phyloP scores from a whole-genome alignment of 176 grass and related monocot genomes.

The Oropetium thomaeum region DNA sequence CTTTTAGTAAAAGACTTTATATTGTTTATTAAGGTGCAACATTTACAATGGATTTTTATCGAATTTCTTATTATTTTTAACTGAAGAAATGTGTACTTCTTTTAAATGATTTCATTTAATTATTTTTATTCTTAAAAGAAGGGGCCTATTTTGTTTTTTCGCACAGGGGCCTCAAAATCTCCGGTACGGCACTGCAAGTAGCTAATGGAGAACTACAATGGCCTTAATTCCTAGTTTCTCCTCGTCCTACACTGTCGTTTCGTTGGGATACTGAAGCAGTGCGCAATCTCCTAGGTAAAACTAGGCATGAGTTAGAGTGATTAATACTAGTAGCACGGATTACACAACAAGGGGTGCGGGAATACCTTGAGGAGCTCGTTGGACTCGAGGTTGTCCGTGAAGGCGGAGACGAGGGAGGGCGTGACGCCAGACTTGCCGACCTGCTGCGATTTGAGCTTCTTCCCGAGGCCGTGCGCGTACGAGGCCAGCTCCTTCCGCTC shows the following conservation, averaged over 20 bases:
- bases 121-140: no score
- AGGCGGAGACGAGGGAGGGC: constrained; percentile 58
- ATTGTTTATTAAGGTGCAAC: no score
- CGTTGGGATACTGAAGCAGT: not conserved
- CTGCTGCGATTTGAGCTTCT: constrained; percentile 91
- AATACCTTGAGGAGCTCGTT: constrained; percentile 95
- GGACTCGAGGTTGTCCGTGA: constrained; percentile 73
- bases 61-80: no score
- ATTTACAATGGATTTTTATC: no score
- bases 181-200: no score
- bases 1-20: no score
- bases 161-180: no score
- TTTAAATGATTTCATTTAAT: no score
- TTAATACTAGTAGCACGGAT: not conserved
- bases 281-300: not conserved
- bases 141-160: no score
- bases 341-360: not conserved
- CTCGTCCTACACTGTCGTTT: not conserved
- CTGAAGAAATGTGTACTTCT: no score
- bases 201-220: not conserved
- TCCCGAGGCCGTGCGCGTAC: constrained; percentile 81
- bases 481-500: constrained; percentile 90
- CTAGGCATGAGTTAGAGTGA: not conserved
- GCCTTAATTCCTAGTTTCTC: not conserved
- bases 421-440: constrained; percentile 85